Evolutionary conservation across 495 filamentous ascomycete genomes (phyloP), one percentile per base, ranked within the genome.

Genomic region (Chaetomidium leptoderma): DNA sequence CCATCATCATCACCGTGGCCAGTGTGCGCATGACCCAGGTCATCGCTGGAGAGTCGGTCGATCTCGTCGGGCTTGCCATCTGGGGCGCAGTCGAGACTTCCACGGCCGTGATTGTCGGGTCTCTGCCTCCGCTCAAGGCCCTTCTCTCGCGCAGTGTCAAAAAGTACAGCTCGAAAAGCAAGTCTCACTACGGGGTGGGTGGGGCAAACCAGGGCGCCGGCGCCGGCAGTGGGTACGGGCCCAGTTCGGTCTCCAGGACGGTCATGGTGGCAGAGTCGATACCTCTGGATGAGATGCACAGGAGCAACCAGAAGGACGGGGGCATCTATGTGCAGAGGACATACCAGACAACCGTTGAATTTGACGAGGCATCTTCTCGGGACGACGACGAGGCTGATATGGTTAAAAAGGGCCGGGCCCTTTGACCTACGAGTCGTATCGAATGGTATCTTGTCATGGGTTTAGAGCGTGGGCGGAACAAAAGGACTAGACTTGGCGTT

Each of bases 1-100:
- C 14, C 55, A 43, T 58, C 47, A 44, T 51, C 55, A 52, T 58
- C 27, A 1, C 26, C 7, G 46, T 58, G 3, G 35, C 40, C 36
- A 2, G 52, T 11, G 46, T 58, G 11, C 46, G 46, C 46, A 58
- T 58, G 46, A 51, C 39, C 16, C 45, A 51, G 11, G 44, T 58
- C 21, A 27, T 26, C 27, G 13, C 16, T 19, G 10, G 7, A 14
- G 42, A 19, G 3, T 10, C 21, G 14, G 43, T 56, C 53, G 53
- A 56, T 23, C 29, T 58, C 39, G 21, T 58, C 30, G 49, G 40
- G 5, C 27, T 58, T 14, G 47, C 42, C 48, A 52, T 58, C 17
- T 56, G 53, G 53, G 53, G 53, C 14, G 29, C 47, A 21, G 26
- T 58, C 49, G 39, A 51, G 5, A 45, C 30, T 7, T 35, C 32